Conservation (phyloP, 306 rosid genomes). For the Sophora flavescens region DNA sequence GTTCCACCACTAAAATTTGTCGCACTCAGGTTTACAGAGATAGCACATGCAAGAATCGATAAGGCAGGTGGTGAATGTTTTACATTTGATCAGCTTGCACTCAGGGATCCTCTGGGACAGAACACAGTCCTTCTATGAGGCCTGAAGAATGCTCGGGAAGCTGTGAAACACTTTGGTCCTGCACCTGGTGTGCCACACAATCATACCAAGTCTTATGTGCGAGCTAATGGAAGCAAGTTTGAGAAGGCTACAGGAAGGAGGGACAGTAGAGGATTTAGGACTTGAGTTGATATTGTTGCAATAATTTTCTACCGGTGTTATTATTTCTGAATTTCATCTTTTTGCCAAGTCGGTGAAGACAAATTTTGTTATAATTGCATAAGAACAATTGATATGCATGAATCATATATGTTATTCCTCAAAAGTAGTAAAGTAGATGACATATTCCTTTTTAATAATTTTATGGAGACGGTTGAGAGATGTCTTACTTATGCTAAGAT, state of each 20-base stretch:
- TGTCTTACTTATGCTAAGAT: too few species aligned
- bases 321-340: background rate
- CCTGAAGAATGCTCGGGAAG: conserved; percentile 80
- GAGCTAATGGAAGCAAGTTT: conserved; percentile 79
- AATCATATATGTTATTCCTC: too few species aligned
- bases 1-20: conserved; percentile 73
- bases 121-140: conserved; percentile 87
- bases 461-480: too few species aligned
- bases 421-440: too few species aligned
- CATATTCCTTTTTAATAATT: too few species aligned
- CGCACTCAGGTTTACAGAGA: conserved; percentile 78
- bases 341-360: conserved; percentile 11
- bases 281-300: conserved; percentile 42
- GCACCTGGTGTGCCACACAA: conserved; percentile 95
- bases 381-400: too few species aligned
- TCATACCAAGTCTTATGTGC: conserved; percentile 77
- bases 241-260: conserved; percentile 86
- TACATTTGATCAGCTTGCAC: conserved; percentile 85
- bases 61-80: conserved; percentile 86
- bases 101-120: conserved; percentile 80
- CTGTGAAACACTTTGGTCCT: conserved; percentile 86
- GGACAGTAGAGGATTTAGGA: conserved; percentile 76
- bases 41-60: conserved; percentile 81
- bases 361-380: conserved; percentile 31
- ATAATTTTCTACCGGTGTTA: background rate